Conservation (phyloP, 2,329 filamentous ascomycete genomes). For the Colletotrichum lupini region DNA sequence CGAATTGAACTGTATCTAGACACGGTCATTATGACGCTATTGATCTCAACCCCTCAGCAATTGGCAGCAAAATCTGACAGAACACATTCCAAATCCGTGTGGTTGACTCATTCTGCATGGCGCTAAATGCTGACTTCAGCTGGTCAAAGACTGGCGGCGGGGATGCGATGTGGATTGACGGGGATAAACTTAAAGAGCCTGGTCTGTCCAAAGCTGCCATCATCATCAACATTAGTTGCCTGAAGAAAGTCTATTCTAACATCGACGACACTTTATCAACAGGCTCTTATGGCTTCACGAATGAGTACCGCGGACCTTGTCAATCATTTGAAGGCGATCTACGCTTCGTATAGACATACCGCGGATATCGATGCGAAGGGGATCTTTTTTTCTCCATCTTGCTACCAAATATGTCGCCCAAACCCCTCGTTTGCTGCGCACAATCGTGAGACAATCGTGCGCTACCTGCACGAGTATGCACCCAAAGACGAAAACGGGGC, state of each 20-base stretch:
- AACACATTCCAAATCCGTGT: not conserved
- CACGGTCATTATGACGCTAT: not conserved
- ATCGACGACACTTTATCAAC: not conserved
- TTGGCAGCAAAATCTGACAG: not conserved
- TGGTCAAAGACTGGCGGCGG: not conserved
- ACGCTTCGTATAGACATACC: constrained; percentile 24
- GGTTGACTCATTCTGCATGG: not conserved
- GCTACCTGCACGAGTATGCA: constrained; percentile 38
- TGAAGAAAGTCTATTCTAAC: not conserved
- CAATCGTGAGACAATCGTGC: constrained; percentile 39
- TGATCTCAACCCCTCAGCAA: too few species aligned
- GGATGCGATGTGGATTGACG: too few species aligned
- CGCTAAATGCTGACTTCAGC: constrained; percentile 18
- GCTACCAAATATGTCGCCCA: constrained; percentile 40
- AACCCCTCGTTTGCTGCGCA: constrained; percentile 39
- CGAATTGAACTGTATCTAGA: too few species aligned
- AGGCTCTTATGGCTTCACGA: constrained; percentile 3
- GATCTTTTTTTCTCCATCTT: constrained; percentile 6
- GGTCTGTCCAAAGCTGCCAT: not conserved
- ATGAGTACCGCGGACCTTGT: not conserved
- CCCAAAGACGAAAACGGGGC: not conserved
- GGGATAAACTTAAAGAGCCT: not conserved
- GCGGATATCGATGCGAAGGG: constrained; percentile 15
- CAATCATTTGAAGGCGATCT: not conserved
- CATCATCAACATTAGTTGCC: too few species aligned